Percentiles rank a stretch among this genome's conserved stretches.
Evolutionary conservation across 2,329 filamentous ascomycete species (phyloP).

Genomic region (Neofusicoccum sp.): DNA sequence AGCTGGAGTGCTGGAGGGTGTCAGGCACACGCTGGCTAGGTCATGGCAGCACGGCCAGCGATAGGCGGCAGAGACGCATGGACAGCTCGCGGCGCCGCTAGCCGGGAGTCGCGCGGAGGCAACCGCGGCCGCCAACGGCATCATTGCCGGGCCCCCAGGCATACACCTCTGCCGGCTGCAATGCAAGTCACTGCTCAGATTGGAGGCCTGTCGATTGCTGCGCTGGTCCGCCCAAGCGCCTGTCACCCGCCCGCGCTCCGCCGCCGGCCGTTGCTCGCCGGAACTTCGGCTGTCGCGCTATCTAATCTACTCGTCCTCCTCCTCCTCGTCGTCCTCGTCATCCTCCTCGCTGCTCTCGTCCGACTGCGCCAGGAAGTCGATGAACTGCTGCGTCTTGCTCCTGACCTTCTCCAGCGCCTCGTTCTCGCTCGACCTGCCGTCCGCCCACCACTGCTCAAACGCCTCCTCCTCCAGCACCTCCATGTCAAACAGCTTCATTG

Average conservation of each 20-base stretch:
- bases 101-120: conserved; percentile 8
- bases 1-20: conserved; percentile 12
- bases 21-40: conserved; percentile 15
- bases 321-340: conserved; percentile 47
- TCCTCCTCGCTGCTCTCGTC: conserved; percentile 64
- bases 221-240: neutral
- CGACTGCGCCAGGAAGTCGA: conserved; percentile 71
- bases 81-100: conserved; percentile 9
- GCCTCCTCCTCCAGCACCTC: conserved; percentile 89
- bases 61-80: conserved; percentile 6
- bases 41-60: conserved; percentile 7
- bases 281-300: neutral
- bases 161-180: neutral
- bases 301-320: conserved; percentile 18
- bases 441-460: conserved; percentile 84
- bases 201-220: neutral
- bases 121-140: conserved; percentile 2
- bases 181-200: neutral
- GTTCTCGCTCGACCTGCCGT: conserved; percentile 64
- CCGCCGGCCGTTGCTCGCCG: neutral
- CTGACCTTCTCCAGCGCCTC: conserved; percentile 70
- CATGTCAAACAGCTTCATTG: conserved; percentile 80
- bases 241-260: neutral
- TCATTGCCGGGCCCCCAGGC: neutral
- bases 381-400: conserved; percentile 71